phyloP scores from a whole-genome alignment of 2,329 filamentous ascomycete species.

The Penicillium carneum region DNA sequence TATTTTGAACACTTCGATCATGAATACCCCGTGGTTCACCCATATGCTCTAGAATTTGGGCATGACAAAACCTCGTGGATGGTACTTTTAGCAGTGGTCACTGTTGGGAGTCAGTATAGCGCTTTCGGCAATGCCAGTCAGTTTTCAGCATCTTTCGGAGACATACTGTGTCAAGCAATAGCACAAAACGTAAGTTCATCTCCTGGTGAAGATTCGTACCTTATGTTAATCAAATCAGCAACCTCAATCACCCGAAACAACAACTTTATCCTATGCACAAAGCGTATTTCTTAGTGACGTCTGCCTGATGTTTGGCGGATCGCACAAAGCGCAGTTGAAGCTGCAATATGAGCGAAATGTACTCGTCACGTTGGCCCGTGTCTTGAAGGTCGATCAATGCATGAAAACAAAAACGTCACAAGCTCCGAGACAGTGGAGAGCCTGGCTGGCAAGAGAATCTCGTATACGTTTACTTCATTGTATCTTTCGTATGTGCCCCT shows the following conservation, averaged over 20 bases:
- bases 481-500: slow-evolving; percentile 5
- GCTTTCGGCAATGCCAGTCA: slow-evolving; percentile 2
- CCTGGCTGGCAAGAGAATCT: slow-evolving; percentile 12
- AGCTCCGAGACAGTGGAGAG: not conserved
- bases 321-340: slow-evolving; percentile 3
- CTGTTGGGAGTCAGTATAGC: slow-evolving; percentile 14
- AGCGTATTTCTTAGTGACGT: slow-evolving; percentile 6
- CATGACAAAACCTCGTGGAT: slow-evolving; percentile 6
- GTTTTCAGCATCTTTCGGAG: not conserved
- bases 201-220: not conserved
- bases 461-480: slow-evolving; percentile 11
- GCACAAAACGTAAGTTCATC: slow-evolving; percentile 8
- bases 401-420: not conserved
- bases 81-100: slow-evolving; percentile 8
- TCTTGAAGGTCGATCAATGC: slow-evolving; percentile 7
- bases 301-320: slow-evolving; percentile 7
- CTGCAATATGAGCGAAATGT: slow-evolving; percentile 12
- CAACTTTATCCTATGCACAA: slow-evolving; percentile 9
- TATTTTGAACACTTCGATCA: slow-evolving; percentile 15
- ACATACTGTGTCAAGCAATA: slow-evolving; percentile 1
- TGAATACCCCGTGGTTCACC: slow-evolving; percentile 7
- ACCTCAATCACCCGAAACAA: slow-evolving; percentile 9
- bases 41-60: slow-evolving; percentile 3
- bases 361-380: slow-evolving; percentile 8
- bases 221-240: slow-evolving; percentile 5